Evolutionary conservation across 2,329 filamentous ascomycete species (phyloP).

Genomic region (Stenocarpella maydis): DNA sequence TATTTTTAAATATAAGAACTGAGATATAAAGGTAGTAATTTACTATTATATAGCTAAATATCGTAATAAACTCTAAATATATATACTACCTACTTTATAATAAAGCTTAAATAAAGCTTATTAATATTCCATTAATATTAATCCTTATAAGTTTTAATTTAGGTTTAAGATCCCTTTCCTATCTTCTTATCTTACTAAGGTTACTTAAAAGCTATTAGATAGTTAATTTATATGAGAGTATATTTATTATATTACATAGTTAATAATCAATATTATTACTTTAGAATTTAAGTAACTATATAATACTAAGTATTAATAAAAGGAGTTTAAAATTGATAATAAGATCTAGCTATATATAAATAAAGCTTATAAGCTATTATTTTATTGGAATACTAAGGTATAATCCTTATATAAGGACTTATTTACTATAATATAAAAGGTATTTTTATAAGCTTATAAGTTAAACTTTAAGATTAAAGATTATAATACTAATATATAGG

Average conservation of each 20-base stretch:
- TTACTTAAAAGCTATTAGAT: neutral
- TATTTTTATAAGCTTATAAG: too few relatives aligned
- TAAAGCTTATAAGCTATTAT: neutral
- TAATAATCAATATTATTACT: neutral
- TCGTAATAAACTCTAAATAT: neutral
- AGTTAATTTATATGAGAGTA: neutral
- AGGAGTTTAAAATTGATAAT: neutral
- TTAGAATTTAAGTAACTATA: neutral
- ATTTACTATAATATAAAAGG: too few relatives aligned
- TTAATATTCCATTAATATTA: neutral
- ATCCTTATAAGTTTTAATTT: neutral
- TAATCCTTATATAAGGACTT: too few relatives aligned
- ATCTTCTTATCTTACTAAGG: neutral
- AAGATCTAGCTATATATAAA: too few relatives aligned
- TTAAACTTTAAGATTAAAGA: too few relatives aligned
- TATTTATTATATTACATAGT: neutral
- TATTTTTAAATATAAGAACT: neutral
- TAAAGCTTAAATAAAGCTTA: neutral
- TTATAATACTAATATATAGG: too few relatives aligned
- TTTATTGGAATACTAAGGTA: too few relatives aligned
- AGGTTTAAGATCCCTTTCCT: neutral
- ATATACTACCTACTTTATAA: neutral
- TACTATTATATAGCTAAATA: neutral
- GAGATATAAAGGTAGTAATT: neutral
- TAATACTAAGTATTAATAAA: neutral